Evolutionary conservation across 441 rosid species (phyloP).

Genomic region (Adansonia madagascariensis): DNA sequence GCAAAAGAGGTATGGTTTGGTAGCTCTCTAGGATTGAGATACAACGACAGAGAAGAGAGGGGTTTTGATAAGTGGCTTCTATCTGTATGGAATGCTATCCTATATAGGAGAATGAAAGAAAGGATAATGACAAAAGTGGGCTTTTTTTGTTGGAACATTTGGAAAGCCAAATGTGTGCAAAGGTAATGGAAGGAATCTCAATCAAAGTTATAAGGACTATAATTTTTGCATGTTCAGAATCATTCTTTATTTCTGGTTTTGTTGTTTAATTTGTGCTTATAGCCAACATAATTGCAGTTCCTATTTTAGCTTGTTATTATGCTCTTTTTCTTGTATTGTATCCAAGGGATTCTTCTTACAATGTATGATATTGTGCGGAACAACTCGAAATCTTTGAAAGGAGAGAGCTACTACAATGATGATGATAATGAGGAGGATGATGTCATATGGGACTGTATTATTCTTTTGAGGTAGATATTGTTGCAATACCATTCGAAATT

Average conservation of each 20-base stretch:
- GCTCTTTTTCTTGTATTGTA: constrained; percentile 29
- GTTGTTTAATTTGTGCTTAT: constrained; percentile 1
- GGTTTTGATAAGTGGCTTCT: too few species aligned
- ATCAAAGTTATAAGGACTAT: too few species aligned
- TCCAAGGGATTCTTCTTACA: constrained; percentile 84
- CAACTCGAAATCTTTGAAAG: constrained; percentile 74
- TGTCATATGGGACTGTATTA: constrained; percentile 86
- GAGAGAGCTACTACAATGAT: constrained; percentile 47
- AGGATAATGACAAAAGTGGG: too few species aligned
- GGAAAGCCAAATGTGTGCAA: too few species aligned
- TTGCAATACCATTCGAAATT: constrained; percentile 16
- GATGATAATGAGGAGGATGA: constrained; percentile 57
- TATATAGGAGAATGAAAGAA: too few species aligned
- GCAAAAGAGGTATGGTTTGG: too few species aligned
- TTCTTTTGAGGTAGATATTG: constrained; percentile 78
- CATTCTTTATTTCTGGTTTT: background rate
- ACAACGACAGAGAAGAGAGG: too few species aligned
- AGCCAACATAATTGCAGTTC: background rate
- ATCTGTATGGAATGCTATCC: too few species aligned
- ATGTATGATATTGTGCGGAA: constrained; percentile 92
- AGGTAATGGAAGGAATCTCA: too few species aligned
- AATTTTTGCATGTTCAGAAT: too few species aligned
- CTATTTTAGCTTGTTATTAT: constrained; percentile 21
- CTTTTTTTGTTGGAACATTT: too few species aligned
- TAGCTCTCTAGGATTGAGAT: too few species aligned